Conservation (phyloP, 1,139 yeast genomes). For the Lodderomyces parapsilosis region DNA sequence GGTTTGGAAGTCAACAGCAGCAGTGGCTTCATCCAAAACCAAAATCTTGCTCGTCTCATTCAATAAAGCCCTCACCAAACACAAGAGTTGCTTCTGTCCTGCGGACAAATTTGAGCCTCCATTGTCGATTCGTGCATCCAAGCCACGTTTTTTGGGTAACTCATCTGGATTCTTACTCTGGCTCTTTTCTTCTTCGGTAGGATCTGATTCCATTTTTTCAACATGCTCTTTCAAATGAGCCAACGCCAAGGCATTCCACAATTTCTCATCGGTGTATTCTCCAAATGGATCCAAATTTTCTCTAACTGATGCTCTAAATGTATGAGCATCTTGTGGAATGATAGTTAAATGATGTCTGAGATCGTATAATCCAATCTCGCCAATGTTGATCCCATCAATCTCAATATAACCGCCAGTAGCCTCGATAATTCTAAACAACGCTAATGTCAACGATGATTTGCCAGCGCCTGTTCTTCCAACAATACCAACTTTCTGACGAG, state of each 20-base stretch:
- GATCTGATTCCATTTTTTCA: conserved; percentile 25
- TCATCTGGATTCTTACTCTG: conserved; percentile 23
- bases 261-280: conserved; percentile 47
- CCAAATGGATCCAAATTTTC: conserved; percentile 47
- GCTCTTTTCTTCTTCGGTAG: conserved; percentile 17
- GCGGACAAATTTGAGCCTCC: conserved; percentile 75
- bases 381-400: conserved; percentile 62
- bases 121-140: conserved; percentile 53
- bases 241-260: conserved; percentile 54
- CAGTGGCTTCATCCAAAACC: conserved; percentile 82
- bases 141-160: conserved; percentile 24
- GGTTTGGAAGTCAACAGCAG: conserved; percentile 81
- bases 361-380: conserved; percentile 33
- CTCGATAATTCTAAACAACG: conserved; percentile 64
- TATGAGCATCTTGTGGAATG: conserved; percentile 47
- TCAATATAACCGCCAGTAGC: conserved; percentile 49
- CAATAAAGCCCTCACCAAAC: conserved; percentile 72
- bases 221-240: conserved; percentile 55
- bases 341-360: conserved; percentile 37
- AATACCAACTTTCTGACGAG: conserved; percentile 68
- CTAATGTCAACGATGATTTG: conserved; percentile 66
- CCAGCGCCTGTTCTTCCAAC: conserved; percentile 86
- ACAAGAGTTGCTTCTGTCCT: conserved; percentile 76
- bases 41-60: conserved; percentile 54
- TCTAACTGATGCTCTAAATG: conserved; percentile 39